Conservation (phyloP, 192 early-diverging fungal species). For the Coemansia sp. region DNA sequence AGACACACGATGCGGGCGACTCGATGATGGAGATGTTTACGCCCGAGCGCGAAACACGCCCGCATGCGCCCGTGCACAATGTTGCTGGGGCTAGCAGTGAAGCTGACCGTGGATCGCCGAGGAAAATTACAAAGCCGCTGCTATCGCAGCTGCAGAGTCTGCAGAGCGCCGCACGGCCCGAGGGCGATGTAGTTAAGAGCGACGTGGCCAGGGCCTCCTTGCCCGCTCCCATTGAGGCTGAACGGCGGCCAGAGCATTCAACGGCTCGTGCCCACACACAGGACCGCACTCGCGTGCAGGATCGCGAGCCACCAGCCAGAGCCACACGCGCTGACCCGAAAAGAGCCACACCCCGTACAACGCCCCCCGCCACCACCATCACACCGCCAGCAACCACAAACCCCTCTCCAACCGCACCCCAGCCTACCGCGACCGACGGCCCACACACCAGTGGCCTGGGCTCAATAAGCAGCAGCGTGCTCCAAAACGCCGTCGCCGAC, state of each 20-base stretch:
- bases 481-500: conserved; percentile 40
- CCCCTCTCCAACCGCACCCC: no score
- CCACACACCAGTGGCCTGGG: no score
- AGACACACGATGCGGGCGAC: conserved; percentile 30
- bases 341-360: no score
- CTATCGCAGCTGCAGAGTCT: conserved; percentile 9
- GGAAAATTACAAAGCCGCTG: conserved; percentile 10
- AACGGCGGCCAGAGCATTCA: no score
- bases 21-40: conserved; percentile 55
- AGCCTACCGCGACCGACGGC: no score
- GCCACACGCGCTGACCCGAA: no score
- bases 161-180: background rate
- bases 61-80: background rate
- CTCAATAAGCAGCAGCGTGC: conserved; percentile 28
- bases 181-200: background rate
- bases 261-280: no score
- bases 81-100: background rate
- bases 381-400: background rate
- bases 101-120: background rate
- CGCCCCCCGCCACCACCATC: no score
- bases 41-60: conserved; percentile 23
- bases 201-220: background rate
- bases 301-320: no score
- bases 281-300: no score
- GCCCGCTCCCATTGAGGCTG: background rate